Evolutionary conservation across 202 grass and related monocot species (phyloP), one percentile per base, ranked within the genome.

Genomic region (Zoysia matrella): DNA sequence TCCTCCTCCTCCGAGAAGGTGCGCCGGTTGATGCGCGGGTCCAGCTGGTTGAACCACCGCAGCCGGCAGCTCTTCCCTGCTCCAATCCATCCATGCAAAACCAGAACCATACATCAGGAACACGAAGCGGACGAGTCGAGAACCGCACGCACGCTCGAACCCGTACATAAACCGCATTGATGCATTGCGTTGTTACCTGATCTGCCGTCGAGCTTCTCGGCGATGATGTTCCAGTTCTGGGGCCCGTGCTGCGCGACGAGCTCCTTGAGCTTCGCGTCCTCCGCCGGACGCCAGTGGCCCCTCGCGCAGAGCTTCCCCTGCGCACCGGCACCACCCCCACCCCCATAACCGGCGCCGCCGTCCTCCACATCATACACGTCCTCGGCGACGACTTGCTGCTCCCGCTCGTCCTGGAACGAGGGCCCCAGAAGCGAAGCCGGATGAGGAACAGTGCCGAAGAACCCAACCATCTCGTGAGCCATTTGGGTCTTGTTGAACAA

Each of bases 171-270:
- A 36, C 30, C 30, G 6, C 46, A 50, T 64, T 40, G 5, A 4
- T 46, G 74, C 57, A 2, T 49, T 7, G 73, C 2, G 0, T 36
- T 36, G 30, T 43, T 89, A 94, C 96, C 96, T 90, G 96, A 99
- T 95, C 96, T 86, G 43, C 96, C 93, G 16, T 94, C 89, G 42
- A 99, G 87, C 52, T 92, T 95, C 63, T 89, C 89, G 72, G 95
- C 95, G 50, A 98, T 98, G 79, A 98, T 85, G 85, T 98, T 98
- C 95, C 92, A 98, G 89, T 98, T 99, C 76, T 94, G 91, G 47
- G 96, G 93, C 0, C 96, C 96, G 74, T 85, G 73, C 77, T 84
- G 89, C 8, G 83, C 71, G 9, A 95, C 92, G 12, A 98, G 96
- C 7, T 98, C 96, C 84, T 62, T 90, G 43, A 98, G 96, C 85